phyloP scores from a whole-genome alignment of 2,329 filamentous ascomycete genomes.

The Alternaria gansuensis region DNA sequence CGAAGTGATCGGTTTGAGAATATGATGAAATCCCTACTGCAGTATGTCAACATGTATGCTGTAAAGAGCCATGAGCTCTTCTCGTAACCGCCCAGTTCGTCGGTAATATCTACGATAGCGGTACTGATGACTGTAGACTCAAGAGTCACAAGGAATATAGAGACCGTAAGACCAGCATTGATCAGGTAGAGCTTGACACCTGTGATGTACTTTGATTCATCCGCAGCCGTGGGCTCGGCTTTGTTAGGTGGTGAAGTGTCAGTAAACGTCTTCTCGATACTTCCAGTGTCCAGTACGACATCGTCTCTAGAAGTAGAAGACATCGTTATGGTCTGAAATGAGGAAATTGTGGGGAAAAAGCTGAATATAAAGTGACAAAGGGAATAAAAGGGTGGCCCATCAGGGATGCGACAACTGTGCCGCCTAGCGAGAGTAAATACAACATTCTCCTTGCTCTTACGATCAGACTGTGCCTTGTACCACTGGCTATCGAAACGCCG shows the following conservation, averaged over 20 bases:
- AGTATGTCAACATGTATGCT: constrained; percentile 49
- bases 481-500: background rate
- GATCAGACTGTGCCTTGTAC: background rate
- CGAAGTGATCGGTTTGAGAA: background rate
- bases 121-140: constrained; percentile 51
- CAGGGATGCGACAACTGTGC: background rate
- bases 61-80: constrained; percentile 50
- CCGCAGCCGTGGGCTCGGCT: background rate
- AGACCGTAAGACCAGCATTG: constrained; percentile 7
- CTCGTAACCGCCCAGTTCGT: constrained; percentile 46
- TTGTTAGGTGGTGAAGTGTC: background rate
- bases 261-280: constrained; percentile 1
- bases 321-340: background rate
- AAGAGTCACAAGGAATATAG: constrained; percentile 31
- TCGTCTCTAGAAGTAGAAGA: background rate
- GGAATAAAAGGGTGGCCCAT: background rate
- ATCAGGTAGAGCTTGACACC: constrained; percentile 12
- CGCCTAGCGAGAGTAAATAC: background rate
- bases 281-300: background rate
- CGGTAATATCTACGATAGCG: constrained; percentile 47
- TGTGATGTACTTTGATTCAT: constrained; percentile 10
- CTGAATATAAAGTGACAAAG: background rate
- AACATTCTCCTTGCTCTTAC: background rate
- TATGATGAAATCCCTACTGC: constrained; percentile 32
- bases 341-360: background rate